Evolutionary conservation across 2,329 filamentous ascomycete species (phyloP), one percentile per base, ranked within the genome.

Genomic region (Alternaria brassicicola): DNA sequence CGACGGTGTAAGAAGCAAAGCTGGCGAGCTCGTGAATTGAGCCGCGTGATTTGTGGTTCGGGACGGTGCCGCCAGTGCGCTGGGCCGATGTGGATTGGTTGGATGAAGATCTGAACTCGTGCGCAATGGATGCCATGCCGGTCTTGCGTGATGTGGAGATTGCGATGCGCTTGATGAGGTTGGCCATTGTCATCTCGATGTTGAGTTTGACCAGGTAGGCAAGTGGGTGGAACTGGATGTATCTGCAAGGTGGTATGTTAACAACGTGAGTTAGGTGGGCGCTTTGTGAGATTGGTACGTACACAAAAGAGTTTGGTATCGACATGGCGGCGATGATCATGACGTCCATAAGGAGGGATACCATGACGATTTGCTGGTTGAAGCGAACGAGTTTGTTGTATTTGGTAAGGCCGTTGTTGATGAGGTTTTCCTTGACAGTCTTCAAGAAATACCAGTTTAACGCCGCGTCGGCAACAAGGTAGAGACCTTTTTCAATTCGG

Each of bases 161-260:
- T 21, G 74, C 74, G 57, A 76, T 76, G 52, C 72, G 72, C 51
- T 75, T 78, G 58, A 84, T 81, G 19, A 85, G 77, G 52, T 82
- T 79, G 58, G 82, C 81, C 78, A 84, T 81, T 51, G 78, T 80
- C 78, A 84, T 81, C 64, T 84, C 82, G 66, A 85, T 83, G 63
- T 82, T 78, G 23, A 84, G 74, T 61, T 84, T 84, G 59, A 81
- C 72, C 21, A 82, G 71, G 65, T 82, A 83, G 6, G 78, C 82
- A 4, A 84, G 72, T 0, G 83, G 82, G 55, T 83, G 80, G 63
- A 83, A 81, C 65, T 83, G 81, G 26, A 83, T 76, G 67, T 83
- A 84, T 23, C 75, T 78, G 41, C 38, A 12, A 10, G 15, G 15
- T 1, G 26, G 59, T 28, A 61, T 56, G 26, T 57, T 23, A 51